phyloP scores from a whole-genome alignment of 495 filamentous ascomycete genomes.

The Mytilinidion resinicola region DNA sequence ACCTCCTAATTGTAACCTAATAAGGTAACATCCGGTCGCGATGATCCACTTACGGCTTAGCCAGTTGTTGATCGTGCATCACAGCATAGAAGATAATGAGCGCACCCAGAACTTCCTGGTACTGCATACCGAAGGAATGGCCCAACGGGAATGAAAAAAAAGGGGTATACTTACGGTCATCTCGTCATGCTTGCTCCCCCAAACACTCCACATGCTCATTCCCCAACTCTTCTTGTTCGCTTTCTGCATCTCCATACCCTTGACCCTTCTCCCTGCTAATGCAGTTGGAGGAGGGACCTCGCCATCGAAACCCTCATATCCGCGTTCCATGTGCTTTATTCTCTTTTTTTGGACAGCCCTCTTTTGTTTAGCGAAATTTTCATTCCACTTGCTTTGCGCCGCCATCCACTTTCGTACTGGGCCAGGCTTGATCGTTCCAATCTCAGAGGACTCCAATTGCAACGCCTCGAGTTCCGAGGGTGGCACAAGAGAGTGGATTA shows the following conservation, averaged over 20 bases:
- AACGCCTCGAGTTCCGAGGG: constrained; percentile 56
- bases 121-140: not conserved
- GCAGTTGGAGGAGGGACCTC: constrained; percentile 80
- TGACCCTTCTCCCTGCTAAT: constrained; percentile 60
- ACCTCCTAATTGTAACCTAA: too few relatives aligned
- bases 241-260: constrained; percentile 48
- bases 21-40: too few relatives aligned
- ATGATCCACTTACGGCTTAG: too few relatives aligned
- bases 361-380: constrained; percentile 58
- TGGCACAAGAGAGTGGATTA: constrained; percentile 58
- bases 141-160: not conserved
- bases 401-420: constrained; percentile 79
- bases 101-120: too few relatives aligned
- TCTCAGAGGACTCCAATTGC: constrained; percentile 50
- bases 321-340: constrained; percentile 60
- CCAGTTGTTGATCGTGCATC: too few relatives aligned
- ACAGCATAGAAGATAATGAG: too few relatives aligned
- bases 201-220: constrained; percentile 72
- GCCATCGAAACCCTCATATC: constrained; percentile 57
- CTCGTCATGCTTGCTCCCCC: constrained; percentile 85
- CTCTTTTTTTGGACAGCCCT: constrained; percentile 61
- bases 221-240: constrained; percentile 60
- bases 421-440: constrained; percentile 73
- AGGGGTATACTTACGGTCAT: constrained; percentile 45
- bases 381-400: constrained; percentile 63